phyloP scores from a whole-genome alignment of 768 basidiomycete species.

The Mycena haematopus region DNA sequence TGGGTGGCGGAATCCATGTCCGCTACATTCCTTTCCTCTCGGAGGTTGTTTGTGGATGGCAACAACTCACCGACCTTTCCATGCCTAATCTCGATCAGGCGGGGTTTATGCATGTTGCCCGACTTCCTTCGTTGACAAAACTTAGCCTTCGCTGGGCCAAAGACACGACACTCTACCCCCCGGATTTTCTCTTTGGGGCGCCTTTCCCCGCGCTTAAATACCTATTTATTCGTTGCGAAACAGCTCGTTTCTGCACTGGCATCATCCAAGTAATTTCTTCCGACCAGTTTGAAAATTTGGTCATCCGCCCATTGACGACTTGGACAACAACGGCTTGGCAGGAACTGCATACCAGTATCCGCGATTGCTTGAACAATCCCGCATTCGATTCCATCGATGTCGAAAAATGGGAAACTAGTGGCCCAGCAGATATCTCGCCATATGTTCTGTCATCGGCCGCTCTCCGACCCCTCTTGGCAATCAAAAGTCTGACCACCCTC shows the following conservation, averaged over 20 bases:
- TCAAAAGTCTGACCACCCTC: neutral
- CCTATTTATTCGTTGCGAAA: neutral
- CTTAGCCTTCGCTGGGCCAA: constrained; percentile 1
- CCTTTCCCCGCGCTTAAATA: constrained; percentile 11
- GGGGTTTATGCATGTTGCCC: constrained; percentile 15
- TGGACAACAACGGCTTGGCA: constrained; percentile 21
- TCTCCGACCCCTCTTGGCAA: constrained; percentile 11
- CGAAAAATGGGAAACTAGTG: neutral
- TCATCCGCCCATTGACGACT: neutral
- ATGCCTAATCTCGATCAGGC: constrained; percentile 10
- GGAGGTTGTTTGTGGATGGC: constrained; percentile 19
- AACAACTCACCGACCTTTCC: constrained; percentile 4
- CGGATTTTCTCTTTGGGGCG: constrained; percentile 3
- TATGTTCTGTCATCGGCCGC: constrained; percentile 13
- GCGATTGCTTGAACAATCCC: constrained; percentile 6
- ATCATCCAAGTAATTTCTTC: constrained; percentile 19
- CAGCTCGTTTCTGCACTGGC: constrained; percentile 11
- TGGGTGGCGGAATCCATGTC: neutral
- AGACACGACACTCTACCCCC: neutral
- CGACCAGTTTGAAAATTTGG: neutral
- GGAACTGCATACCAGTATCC: constrained; percentile 13
- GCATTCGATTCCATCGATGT: neutral
- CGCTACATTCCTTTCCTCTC: constrained; percentile 2
- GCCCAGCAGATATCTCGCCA: neutral
- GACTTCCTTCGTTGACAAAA: constrained; percentile 2